These are phyloP conservation scores for Guillardia theta DNA, from an alignment of 78 protist genomes.

Conservation along the genomic window DNA sequence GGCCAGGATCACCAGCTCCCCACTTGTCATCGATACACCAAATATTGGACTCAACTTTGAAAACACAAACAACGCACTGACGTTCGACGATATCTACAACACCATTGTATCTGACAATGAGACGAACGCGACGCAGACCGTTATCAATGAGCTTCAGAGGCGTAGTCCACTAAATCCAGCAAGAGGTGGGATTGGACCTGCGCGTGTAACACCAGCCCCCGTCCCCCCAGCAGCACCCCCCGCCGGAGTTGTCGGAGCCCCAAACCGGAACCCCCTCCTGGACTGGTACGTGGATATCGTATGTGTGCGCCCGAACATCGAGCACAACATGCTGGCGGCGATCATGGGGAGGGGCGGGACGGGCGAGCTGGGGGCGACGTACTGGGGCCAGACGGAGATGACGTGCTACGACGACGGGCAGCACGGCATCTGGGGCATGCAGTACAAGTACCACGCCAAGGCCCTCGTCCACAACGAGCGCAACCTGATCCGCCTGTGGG, in stretches of 20 bases:
- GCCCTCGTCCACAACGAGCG: not conserved
- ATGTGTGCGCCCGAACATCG: not conserved
- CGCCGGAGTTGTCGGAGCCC: not conserved
- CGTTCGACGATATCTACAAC: too few relatives aligned
- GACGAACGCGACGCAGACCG: too few relatives aligned
- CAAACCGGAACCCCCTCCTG: too few relatives aligned
- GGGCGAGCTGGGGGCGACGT: conserved; percentile 15
- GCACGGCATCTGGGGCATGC: conserved; percentile 9
- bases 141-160: not conserved
- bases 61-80: too few relatives aligned
- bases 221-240: too few relatives aligned
- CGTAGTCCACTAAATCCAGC: not conserved
- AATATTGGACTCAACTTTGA: too few relatives aligned
- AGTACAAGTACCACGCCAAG: not conserved
- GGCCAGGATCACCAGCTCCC: too few relatives aligned
- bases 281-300: too few relatives aligned
- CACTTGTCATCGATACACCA: too few relatives aligned
- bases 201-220: not conserved
- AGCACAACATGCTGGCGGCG: not conserved
- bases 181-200: not conserved
- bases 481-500: not conserved
- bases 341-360: not conserved
- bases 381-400: not conserved
- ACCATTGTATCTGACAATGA: too few relatives aligned
- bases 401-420: not conserved